Evolutionary conservation across 495 filamentous ascomycete genomes (phyloP).

Genomic region (Annulohypoxylon moriforme): DNA sequence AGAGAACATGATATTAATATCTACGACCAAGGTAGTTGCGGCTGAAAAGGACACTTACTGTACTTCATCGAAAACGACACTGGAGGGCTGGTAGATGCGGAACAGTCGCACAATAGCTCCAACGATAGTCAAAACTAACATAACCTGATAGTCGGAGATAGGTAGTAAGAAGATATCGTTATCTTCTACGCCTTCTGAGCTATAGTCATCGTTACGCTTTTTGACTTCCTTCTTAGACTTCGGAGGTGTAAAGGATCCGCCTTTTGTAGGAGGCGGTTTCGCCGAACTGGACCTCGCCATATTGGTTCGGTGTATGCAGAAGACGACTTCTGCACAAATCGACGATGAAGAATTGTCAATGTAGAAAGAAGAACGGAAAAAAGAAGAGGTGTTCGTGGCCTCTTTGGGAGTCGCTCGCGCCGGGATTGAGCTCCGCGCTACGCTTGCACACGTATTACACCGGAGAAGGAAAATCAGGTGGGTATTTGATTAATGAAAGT

Average conservation of each 20-base stretch:
- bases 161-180: slow-evolving; percentile 81
- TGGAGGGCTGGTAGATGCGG: slow-evolving; percentile 94
- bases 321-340: slow-evolving; percentile 4
- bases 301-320: slow-evolving; percentile 15
- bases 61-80: slow-evolving; percentile 98
- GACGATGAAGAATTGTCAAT: slow-evolving; percentile 11
- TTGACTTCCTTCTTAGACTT: slow-evolving; percentile 50
- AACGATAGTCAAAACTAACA: slow-evolving; percentile 77
- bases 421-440: slow-evolving; percentile 18
- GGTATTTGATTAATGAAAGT: slow-evolving; percentile 57
- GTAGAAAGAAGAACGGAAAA: slow-evolving; percentile 6
- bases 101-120: slow-evolving; percentile 87
- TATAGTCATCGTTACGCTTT: slow-evolving; percentile 65
- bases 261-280: slow-evolving; percentile 54
- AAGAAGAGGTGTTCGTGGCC: slow-evolving; percentile 39
- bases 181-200: slow-evolving; percentile 73
- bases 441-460: slow-evolving; percentile 33
- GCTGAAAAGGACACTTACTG: slow-evolving; percentile 69
- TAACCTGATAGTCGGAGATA: slow-evolving; percentile 79
- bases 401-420: slow-evolving; percentile 23
- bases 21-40: slow-evolving; percentile 36
- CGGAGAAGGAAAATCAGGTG: slow-evolving; percentile 28
- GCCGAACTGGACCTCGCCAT: slow-evolving; percentile 58
- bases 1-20: not conserved
- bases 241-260: slow-evolving; percentile 33